phyloP scores from a whole-genome alignment of 2,329 filamentous ascomycete species.

The Bipolaris cookei region DNA sequence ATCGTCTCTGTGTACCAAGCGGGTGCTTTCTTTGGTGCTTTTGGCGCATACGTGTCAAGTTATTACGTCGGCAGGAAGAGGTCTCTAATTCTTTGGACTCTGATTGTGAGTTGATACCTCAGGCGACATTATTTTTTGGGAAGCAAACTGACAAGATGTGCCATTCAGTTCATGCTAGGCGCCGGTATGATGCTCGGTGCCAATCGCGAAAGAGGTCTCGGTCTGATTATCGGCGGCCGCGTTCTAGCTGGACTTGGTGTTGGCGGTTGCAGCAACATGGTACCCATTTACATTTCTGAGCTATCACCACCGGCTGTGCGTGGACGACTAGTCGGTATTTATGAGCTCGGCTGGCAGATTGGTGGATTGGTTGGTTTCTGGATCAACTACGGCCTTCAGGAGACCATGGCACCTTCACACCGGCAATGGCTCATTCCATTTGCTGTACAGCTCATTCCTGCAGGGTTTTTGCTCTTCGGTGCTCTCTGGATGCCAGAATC shows the following conservation, averaged over 20 bases:
- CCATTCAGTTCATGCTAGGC: slow-evolving; percentile 66
- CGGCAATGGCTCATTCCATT: slow-evolving; percentile 59
- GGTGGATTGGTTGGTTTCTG: slow-evolving; percentile 42
- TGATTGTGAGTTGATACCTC: slow-evolving; percentile 48
- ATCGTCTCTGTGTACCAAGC: slow-evolving; percentile 84
- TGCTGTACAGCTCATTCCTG: slow-evolving; percentile 70
- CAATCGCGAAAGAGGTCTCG: slow-evolving; percentile 55
- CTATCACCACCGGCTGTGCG: slow-evolving; percentile 64
- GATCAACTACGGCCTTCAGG: slow-evolving; percentile 54
- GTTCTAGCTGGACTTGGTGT: slow-evolving; percentile 65
- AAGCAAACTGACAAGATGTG: neutral
- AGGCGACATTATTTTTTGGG: neutral
- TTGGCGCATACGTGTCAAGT: slow-evolving; percentile 62
- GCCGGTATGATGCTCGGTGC: slow-evolving; percentile 72
- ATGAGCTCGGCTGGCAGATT: slow-evolving; percentile 59
- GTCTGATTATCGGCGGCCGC: slow-evolving; percentile 63
- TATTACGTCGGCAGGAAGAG: slow-evolving; percentile 72
- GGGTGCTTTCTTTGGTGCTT: slow-evolving; percentile 79
- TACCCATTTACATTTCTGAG: slow-evolving; percentile 66
- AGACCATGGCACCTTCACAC: slow-evolving; percentile 53
- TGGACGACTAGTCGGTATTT: slow-evolving; percentile 61
- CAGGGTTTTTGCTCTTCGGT: slow-evolving; percentile 61
- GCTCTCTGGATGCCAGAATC: slow-evolving; percentile 53
- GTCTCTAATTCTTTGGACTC: slow-evolving; percentile 66
- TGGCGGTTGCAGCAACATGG: slow-evolving; percentile 63